Evolutionary conservation across 1,284 basidiomycete species (phyloP).

Genomic region (Ceratobasidium sp.): DNA sequence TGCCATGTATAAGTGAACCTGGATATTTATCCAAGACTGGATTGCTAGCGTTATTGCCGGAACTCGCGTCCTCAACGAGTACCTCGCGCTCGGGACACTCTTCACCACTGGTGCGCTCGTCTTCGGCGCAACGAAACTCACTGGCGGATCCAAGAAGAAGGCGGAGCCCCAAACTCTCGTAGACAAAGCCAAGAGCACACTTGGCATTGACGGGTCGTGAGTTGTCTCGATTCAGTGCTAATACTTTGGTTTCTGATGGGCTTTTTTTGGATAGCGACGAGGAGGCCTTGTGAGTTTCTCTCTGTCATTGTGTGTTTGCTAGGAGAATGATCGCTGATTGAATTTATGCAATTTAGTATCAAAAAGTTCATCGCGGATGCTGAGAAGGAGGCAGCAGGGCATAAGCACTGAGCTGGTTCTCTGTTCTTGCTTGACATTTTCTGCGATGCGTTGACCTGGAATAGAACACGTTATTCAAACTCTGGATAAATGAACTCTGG

Average conservation of each 20-base stretch:
- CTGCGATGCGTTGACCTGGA: not conserved
- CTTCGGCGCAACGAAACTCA: slow-evolving; percentile 61
- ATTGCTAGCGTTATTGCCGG: slow-evolving; percentile 71
- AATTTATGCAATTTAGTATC: slow-evolving; percentile 67
- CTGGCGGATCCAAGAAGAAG: slow-evolving; percentile 59
- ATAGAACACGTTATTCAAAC: not conserved
- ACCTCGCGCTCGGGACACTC: slow-evolving; percentile 75
- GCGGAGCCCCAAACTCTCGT: slow-evolving; percentile 58
- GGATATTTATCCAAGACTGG: not conserved
- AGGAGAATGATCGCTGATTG: not conserved
- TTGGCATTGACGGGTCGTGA: slow-evolving; percentile 72
- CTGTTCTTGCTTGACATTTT: not conserved
- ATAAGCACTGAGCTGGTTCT: slow-evolving; percentile 13
- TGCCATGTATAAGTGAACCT: not conserved
- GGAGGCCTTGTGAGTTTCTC: slow-evolving; percentile 71
- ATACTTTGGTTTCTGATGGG: slow-evolving; percentile 3
- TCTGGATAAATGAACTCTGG: slow-evolving; percentile 6
- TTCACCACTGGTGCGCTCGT: slow-evolving; percentile 63
- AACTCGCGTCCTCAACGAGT: slow-evolving; percentile 78
- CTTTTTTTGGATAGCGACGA: slow-evolving; percentile 63
- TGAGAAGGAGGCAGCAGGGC: slow-evolving; percentile 64
- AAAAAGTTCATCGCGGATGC: slow-evolving; percentile 79
- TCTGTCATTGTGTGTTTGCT: not conserved
- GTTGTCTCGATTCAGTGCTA: slow-evolving; percentile 48
- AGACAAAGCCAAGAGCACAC: slow-evolving; percentile 68